These are phyloP conservation scores for Apiotrichum domesticum DNA, from an alignment of 1,284 basidiomycete species.

Conservation along the genomic window DNA sequence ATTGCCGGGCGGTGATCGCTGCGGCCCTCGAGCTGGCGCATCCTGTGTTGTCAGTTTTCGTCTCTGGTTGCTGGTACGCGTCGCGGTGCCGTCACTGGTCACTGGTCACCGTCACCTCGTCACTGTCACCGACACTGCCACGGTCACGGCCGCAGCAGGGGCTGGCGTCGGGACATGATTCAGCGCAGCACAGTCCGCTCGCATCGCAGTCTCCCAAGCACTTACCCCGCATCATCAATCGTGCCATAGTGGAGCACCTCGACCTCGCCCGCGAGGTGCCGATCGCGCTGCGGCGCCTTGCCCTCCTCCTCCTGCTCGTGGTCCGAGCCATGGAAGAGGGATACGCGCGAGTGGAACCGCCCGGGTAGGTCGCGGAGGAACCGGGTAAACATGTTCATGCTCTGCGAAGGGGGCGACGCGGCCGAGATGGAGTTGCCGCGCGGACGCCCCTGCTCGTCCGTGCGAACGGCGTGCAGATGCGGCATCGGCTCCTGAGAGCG, in stretches of 20 bases:
- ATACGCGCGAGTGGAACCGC: slow-evolving; percentile 24
- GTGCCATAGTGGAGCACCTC: slow-evolving; percentile 46
- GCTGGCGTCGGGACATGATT: no score
- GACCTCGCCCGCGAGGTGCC: slow-evolving; percentile 41
- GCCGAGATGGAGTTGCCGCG: not conserved
- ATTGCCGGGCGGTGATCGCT: slow-evolving; percentile 47
- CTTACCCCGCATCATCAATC: slow-evolving; percentile 42
- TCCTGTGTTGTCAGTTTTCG: slow-evolving; percentile 12
- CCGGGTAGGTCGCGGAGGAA: slow-evolving; percentile 35
- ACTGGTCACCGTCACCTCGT: not conserved
- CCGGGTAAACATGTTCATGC: slow-evolving; percentile 17
- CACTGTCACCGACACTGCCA: not conserved
- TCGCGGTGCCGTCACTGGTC: not conserved
- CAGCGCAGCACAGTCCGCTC: not conserved
- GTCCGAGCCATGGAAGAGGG: slow-evolving; percentile 9
- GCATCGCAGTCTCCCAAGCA: not conserved
- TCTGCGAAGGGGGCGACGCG: not conserved
- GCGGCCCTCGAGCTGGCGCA: slow-evolving; percentile 42
- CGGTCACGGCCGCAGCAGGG: no score
- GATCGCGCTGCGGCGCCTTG: slow-evolving; percentile 2
- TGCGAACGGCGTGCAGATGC: not conserved
- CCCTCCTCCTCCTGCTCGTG: not conserved
- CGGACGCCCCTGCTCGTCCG: no score
- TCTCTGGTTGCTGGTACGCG: no score
- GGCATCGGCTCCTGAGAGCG: not conserved